Base-by-base conservation (phyloP, 306 rosid genomes). In the Vigna reflexopilosa region DNA sequence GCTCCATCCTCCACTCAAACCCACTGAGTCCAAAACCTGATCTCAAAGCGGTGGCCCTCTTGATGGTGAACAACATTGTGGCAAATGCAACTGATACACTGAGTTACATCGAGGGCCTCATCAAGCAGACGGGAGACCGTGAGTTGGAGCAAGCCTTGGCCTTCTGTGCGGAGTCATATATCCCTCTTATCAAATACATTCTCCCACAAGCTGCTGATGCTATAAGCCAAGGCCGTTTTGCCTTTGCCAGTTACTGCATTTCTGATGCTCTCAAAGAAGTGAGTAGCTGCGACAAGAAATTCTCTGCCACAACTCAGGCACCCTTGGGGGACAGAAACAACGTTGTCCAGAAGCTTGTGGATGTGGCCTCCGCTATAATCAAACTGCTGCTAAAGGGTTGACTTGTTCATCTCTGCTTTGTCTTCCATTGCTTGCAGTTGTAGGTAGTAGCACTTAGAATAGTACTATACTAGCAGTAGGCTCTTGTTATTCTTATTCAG, bases 131-230 rank as follows among this genome's bases (percentile, higher is more conserved):
- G 20, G 22, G 84, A 12, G 87, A 83, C 19, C 84, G 40, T 38
- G 36, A 63, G 8, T 11, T 88, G 62, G 89, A 89, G 82, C 82
- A 83, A 64, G 78, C 91, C 5, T 77, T 93, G 77, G 93, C 98
- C 4, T 78, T 83, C 67, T 93, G 98, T 78, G 96, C 94, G 19
- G 93, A 93, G 73, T 32, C 87, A n/a, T 93, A 89, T 68, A 91
- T 93, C 42, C 94, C 90, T 6, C 56, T 87, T 9, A 94, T 93
- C 70, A 93, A 85, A 40, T 93, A 83, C 67, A 91, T 74, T 74
- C 86, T 91, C 9, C 96, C 98, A 0, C 93, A 93, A 19, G 93
- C 96, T 9, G 85, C 86, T 74, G 90, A 89, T 15, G 91, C 93
- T 2, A 55, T 93, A 19, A 67, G 2, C 6, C 86, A 79, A 0